Percentiles rank a stretch among this genome's conserved stretches.
These are phyloP conservation scores for Clonostachys solani DNA, from an alignment of 2,329 filamentous ascomycete genomes.

Conservation along the genomic window DNA sequence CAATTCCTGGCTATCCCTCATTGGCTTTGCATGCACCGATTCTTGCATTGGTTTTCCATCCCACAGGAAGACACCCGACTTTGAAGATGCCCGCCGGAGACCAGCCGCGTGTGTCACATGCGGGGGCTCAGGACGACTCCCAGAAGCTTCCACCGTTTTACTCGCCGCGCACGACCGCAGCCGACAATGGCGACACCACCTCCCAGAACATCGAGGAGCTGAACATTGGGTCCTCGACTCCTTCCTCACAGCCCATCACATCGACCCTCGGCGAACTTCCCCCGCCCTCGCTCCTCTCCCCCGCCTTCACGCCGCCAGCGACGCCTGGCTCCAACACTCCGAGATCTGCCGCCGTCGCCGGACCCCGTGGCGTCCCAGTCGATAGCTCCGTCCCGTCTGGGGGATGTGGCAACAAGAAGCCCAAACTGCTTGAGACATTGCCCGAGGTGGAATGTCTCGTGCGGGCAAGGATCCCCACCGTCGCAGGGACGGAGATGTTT, in stretches of 20 bases:
- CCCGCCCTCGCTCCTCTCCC: conserved; percentile 75
- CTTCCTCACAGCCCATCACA: conserved; percentile 9
- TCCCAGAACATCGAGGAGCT: background rate
- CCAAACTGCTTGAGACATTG: conserved; percentile 68
- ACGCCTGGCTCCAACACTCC: conserved; percentile 58
- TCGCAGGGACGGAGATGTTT: conserved; percentile 92
- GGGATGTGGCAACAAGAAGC: conserved; percentile 59
- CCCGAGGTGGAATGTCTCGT: conserved; percentile 92
- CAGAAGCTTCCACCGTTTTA: conserved; percentile 29
- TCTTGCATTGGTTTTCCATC: background rate
- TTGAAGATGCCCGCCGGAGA: conserved; percentile 3
- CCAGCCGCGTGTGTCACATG: background rate
- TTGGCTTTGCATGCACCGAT: background rate
- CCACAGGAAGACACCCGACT: background rate
- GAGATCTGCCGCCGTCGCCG: conserved; percentile 11
- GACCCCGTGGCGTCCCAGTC: conserved; percentile 51
- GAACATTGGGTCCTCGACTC: conserved; percentile 6
- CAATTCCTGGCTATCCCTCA: background rate
- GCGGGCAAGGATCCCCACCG: conserved; percentile 90
- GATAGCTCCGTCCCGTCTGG: conserved; percentile 54
- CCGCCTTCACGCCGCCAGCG: conserved; percentile 72
- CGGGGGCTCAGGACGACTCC: background rate
- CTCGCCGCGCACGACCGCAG: conserved; percentile 19
- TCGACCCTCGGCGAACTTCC: conserved; percentile 19
- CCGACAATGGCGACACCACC: conserved; percentile 1